Percentiles rank a stretch among this genome's conserved stretches.
phyloP scores from a whole-genome alignment of 1,284 basidiomycete genomes.

The Bjerkandera adusta region DNA sequence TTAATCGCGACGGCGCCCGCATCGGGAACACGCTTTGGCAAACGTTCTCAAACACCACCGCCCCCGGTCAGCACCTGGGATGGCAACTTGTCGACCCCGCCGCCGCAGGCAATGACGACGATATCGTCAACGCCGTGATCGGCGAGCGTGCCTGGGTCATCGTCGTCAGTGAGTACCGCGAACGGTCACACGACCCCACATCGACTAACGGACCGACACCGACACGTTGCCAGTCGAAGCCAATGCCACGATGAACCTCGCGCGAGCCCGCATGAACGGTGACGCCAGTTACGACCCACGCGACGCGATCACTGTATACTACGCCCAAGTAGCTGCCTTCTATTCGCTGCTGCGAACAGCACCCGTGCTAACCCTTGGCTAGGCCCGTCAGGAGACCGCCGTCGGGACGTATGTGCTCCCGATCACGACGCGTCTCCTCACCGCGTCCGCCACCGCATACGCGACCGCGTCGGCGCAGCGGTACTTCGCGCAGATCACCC shows the following conservation, averaged over 20 bases:
- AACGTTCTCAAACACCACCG: slow-evolving; percentile 26
- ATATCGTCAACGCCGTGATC: slow-evolving; percentile 29
- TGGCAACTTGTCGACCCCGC: slow-evolving; percentile 28
- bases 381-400: slow-evolving; percentile 34
- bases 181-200: background rate
- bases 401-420: slow-evolving; percentile 31
- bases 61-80: slow-evolving; percentile 27
- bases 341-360: background rate
- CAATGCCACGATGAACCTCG: slow-evolving; percentile 28
- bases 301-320: slow-evolving; percentile 33
- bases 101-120: slow-evolving; percentile 25
- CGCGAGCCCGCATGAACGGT: slow-evolving; percentile 30
- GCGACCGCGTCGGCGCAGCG: slow-evolving; percentile 29
- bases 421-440: slow-evolving; percentile 24
- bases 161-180: slow-evolving; percentile 32
- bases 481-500: slow-evolving; percentile 30
- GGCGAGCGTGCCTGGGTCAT: slow-evolving; percentile 34
- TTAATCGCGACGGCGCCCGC: slow-evolving; percentile 41
- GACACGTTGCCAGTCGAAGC: slow-evolving; percentile 25
- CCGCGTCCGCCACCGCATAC: slow-evolving; percentile 23
- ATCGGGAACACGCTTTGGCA: slow-evolving; percentile 35
- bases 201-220: too few species aligned
- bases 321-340: slow-evolving; percentile 25
- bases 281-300: slow-evolving; percentile 31
- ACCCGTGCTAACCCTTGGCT: background rate